Evolutionary conservation across 2,329 filamentous ascomycete genomes (phyloP), one percentile per base, ranked within the genome.

Genomic region (Ilyonectria sp.): DNA sequence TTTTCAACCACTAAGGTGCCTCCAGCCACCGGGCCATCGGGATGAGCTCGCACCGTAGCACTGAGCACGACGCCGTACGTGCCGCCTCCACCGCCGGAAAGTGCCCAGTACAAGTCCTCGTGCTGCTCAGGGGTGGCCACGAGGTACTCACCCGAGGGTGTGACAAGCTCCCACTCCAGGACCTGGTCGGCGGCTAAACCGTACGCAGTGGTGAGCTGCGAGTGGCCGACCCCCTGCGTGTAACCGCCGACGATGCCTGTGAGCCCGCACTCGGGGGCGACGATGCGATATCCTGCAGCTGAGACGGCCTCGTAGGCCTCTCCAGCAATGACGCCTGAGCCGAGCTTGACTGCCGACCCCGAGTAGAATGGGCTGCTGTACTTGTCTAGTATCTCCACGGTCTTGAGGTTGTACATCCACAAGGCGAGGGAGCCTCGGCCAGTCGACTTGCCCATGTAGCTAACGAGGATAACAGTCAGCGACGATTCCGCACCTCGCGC

Each of bases 71-170:
- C 81, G 4, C 83, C 89, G 68, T 86, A 91, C 10, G 83, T 90
- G n/a, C 88, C 86, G 6, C 84, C 86, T 1, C 90, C 89, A 1
- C 89, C 89, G 1, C 89, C 89, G 44, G 82, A 82, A 1, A 91
- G 78, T 2, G 89, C 90, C 89, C 89, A 92, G 79, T 88, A 91
- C 2, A 92, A 80, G 55, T 91, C 89, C 0, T 80, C 57, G 67
- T 91, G 86, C 33, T 85, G 62, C 0, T 75, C 74, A 2, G 78
- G 82, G 3, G 81, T 85, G 0, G 87, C 88, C 2, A 77, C 84
- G 0, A 90, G 67, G 17, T 84, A 70, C 13, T 81, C 63, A 1
- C 89, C 88, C 21, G 75, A 73, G 0, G 82, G 85, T 3, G 84
- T 86, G 15, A 92, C 82, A 1, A 90, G 85, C 64, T 89, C 82